Base-by-base conservation (phyloP, 768 basidiomycete species). In the Pulveroboletus sp. region DNA sequence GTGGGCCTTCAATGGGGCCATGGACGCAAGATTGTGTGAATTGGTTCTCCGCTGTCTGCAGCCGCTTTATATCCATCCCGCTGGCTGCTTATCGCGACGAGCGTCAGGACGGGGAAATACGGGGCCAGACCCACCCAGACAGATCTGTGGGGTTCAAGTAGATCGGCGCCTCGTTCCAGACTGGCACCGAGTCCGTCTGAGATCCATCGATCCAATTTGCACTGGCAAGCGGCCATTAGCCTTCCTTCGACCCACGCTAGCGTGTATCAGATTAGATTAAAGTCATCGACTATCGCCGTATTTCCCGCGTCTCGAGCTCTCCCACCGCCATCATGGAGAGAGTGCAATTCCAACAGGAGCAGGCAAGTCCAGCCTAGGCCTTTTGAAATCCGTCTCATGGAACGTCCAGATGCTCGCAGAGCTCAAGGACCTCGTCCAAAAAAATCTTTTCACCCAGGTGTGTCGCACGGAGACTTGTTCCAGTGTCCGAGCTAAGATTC, bases 331-430 rank as follows among this genome's bases (percentile, higher is more conserved):
- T 20, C 52, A 94, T 97, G 93, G 93, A 97, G 77, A 80, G 90
- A 56, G 93, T 95, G 0, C 88, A 95, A 51, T 94, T 86, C 60
- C 84, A 94, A 70, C 89, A 94, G 68, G 93, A 95, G 83, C 86
- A 89, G 83, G 85, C 79, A 48, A 43, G 73, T 48, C 23, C 45
- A 40, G 7, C 7, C 34, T 29, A 31, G 2, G 14, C 47, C 1
- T n/a, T 1, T 20, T 5, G 29, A 42, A 22, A 10, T 34, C 32
- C 12, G 23, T 32, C 49, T 58, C 54, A 52, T 50, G 22, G 29
- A 34, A 39, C 43, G 19, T n/a, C 36, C 63, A 88, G 81, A 94
- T 93, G 83, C 89, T 95, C 81, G 81, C 85, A 40, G 93, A 96
- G 83, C 86, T 95, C 65, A 93, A 91, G 69, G 92, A 94, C 69